A percentile compares a stretch with the other conserved stretches of the same genome.
phyloP scores from a whole-genome alignment of 805 yeast genomes.

The Candida maesae region DNA sequence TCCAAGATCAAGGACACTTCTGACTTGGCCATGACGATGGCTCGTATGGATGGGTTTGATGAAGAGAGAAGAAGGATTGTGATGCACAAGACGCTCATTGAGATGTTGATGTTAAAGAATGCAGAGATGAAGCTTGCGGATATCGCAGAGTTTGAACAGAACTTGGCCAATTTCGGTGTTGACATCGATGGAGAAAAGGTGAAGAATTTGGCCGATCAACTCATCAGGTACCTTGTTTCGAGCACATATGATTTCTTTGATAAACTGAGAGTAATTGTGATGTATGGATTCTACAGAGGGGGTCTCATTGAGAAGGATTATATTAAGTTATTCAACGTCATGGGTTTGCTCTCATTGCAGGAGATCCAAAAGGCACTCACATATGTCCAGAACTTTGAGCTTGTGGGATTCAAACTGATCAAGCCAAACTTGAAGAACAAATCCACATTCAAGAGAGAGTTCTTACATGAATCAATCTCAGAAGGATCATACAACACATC shows the following conservation, averaged over 20 bases:
- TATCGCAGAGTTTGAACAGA: conserved; percentile 83
- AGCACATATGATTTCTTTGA: conserved; percentile 53
- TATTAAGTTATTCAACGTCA: conserved; percentile 60
- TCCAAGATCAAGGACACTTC: conserved; percentile 59
- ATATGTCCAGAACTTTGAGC: conserved; percentile 53
- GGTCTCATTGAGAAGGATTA: conserved; percentile 76
- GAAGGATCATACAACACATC: conserved; percentile 54
- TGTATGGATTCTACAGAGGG: conserved; percentile 78
- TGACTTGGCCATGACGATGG: conserved; percentile 73
- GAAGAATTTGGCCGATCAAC: conserved; percentile 55
- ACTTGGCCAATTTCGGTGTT: conserved; percentile 67
- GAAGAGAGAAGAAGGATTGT: conserved; percentile 60
- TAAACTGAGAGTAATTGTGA: conserved; percentile 67
- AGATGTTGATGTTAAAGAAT: conserved; percentile 59
- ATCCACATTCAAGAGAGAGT: conserved; percentile 40
- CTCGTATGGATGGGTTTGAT: conserved; percentile 63
- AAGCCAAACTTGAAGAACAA: conserved; percentile 39
- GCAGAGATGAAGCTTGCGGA: conserved; percentile 58
- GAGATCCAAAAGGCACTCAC: conserved; percentile 43
- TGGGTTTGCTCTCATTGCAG: conserved; percentile 36
- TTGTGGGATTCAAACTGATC: conserved; percentile 55
- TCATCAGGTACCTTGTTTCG: conserved; percentile 51
- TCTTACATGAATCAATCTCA: conserved; percentile 49
- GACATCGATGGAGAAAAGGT: conserved; percentile 63
- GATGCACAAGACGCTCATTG: conserved; percentile 57